Base-by-base conservation (phyloP, 2,329 filamentous ascomycete genomes). In the Colletotrichum incanum region DNA sequence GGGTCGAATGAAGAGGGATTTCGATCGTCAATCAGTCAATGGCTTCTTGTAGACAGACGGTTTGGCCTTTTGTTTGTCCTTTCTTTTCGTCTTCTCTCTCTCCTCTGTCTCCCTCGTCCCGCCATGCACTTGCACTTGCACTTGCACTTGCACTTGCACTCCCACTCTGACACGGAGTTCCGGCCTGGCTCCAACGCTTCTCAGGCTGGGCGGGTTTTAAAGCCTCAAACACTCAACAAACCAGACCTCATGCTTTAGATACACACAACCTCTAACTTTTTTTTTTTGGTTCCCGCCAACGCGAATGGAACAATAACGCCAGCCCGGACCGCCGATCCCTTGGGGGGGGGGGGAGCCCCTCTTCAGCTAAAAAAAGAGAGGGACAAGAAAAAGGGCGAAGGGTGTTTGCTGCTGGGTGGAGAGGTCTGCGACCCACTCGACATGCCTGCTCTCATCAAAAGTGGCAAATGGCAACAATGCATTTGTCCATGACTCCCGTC, bases 211-310 rank as follows among this genome's bases (percentile, higher is more conserved):
- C 62, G 31, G 7, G 37, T 9, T 34, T 49, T 41, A 70, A 65
- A 65, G 66, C 54, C 66, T 70, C 54, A 66, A 66, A 65, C 66
- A 66, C 71, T 73, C 71, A 73, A 73, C 71, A 73, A 73, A 71
- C 58, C 54, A 66, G 50, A 71, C 39, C 37, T 55, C 71, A 64
- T 68, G 69, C 52, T 59, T 45, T 37, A 41, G 37, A 54, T 52
- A 71, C 62, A 71, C 69, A 59, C 50, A 26, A 18, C 52, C 49
- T 55, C 43, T 52, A 37, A 28, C 45, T 28, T 12, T 64, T 43
- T 11, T 5, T 28, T 43, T 43, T 34, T 37, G 28, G 37, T 14
- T 18, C 45, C 37, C 49, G 18, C 31, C 45, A 37, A 20, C n/a
- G 34, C 34, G 8, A 52, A 28, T 41, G 37, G 14, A 45, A 43